A percentile compares a stretch with the other conserved stretches of the same genome.
Conservation (phyloP, 2,329 filamentous ascomycete species). For the Cladophialophora yegresii region DNA sequence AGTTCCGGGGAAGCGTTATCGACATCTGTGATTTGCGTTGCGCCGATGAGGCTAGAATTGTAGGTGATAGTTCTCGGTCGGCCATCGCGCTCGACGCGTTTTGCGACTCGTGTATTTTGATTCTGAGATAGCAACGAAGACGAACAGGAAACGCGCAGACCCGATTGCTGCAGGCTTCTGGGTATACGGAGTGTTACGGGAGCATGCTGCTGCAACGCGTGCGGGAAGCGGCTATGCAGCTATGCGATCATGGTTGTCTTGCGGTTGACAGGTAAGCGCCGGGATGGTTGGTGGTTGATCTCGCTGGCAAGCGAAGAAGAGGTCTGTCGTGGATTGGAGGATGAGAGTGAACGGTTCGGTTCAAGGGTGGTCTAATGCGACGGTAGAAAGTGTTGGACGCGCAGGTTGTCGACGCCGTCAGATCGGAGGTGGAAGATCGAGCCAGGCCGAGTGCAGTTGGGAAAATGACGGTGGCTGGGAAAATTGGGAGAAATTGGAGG, state of each 20-base stretch:
- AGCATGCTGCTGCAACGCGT: constrained; percentile 30
- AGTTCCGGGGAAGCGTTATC: constrained; percentile 52
- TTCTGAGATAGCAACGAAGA: background rate
- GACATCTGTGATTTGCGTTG: constrained; percentile 46
- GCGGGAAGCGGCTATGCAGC: constrained; percentile 25
- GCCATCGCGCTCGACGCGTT: constrained; percentile 23
- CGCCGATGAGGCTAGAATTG: constrained; percentile 35
- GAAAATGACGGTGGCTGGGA: constrained; percentile 34
- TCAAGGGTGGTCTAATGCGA: constrained; percentile 22
- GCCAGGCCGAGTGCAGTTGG: constrained; percentile 15
- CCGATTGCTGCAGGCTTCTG: constrained; percentile 23
- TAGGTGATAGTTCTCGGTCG: constrained; percentile 33
- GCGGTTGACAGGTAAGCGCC: constrained; percentile 21
- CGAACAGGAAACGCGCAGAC: constrained; percentile 19
- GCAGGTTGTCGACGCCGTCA: constrained; percentile 18
- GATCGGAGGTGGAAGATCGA: constrained; percentile 15
- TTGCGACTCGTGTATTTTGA: background rate
- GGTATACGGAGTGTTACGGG: constrained; percentile 21
- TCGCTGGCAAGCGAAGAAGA: background rate
- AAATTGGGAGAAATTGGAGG: constrained; percentile 22
- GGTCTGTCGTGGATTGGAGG: background rate
- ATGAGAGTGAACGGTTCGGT: constrained; percentile 4
- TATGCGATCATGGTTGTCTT: constrained; percentile 16
- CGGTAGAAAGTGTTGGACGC: constrained; percentile 25
- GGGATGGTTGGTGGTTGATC: constrained; percentile 10